A percentile compares a stretch with the other conserved stretches of the same genome.
phyloP scores from a whole-genome alignment of 495 filamentous ascomycete species.

The Aspergillus coremiiformis region DNA sequence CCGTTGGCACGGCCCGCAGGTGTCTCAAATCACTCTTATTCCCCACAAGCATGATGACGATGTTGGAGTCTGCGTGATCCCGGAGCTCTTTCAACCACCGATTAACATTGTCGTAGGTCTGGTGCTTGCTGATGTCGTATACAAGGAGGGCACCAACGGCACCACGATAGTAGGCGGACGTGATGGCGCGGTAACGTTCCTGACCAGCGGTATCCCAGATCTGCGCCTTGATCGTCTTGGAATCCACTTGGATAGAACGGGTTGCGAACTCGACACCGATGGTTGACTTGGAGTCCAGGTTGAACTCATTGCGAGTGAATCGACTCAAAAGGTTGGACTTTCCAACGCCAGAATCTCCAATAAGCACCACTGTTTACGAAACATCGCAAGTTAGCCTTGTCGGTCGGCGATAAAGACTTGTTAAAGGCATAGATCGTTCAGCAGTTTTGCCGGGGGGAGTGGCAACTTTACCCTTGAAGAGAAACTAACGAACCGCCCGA shows the following conservation, averaged over 20 bases:
- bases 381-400: conserved; percentile 17
- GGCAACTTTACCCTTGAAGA: conserved; percentile 86
- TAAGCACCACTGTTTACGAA: conserved; percentile 72
- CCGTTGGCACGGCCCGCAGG: conserved; percentile 92
- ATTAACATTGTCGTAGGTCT: conserved; percentile 98
- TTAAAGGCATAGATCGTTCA: conserved; percentile 6
- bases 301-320: conserved; percentile 99
- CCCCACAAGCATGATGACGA: conserved; percentile 99
- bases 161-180: conserved; percentile 96
- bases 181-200: conserved; percentile 98
- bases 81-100: conserved; percentile 98
- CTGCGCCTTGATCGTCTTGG: conserved; percentile 99
- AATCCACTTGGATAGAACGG: conserved; percentile 96
- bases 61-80: conserved; percentile 97
- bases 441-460: conserved; percentile 18
- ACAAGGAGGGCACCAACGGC: conserved; percentile 96
- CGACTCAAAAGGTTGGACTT: conserved; percentile 99
- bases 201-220: conserved; percentile 99
- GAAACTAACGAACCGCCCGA: conserved; percentile 57
- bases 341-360: conserved; percentile 97
- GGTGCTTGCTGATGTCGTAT: conserved; percentile 99
- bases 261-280: conserved; percentile 99
- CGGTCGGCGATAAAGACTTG: not conserved
- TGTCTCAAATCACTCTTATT: conserved; percentile 99
- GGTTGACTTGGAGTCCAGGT: conserved; percentile 98